phyloP scores from a whole-genome alignment of 2,329 filamentous ascomycete genomes.

The Fusarium nanum region DNA sequence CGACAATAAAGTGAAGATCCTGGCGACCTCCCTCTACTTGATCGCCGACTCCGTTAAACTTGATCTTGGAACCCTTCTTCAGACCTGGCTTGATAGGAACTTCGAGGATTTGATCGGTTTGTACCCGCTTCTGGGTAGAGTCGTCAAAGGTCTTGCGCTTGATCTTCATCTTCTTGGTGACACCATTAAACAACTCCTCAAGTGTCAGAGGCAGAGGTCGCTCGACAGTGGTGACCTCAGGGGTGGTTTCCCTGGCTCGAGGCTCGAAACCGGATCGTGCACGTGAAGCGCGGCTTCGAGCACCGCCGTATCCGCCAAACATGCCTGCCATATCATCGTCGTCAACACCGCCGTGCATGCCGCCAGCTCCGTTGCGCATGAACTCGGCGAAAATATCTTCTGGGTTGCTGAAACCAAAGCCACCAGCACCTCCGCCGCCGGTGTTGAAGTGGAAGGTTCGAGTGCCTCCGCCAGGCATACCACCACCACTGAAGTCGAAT shows the following conservation, averaged over 20 bases:
- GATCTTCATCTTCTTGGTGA: slow-evolving; percentile 97
- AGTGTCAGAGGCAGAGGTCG: slow-evolving; percentile 82
- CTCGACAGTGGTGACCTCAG: slow-evolving; percentile 92
- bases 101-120: slow-evolving; percentile 89
- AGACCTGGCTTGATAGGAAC: slow-evolving; percentile 95
- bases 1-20: slow-evolving; percentile 93
- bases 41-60: slow-evolving; percentile 97
- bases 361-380: slow-evolving; percentile 66
- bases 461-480: slow-evolving; percentile 56
- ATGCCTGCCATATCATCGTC: slow-evolving; percentile 65
- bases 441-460: slow-evolving; percentile 75
- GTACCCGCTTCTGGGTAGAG: slow-evolving; percentile 79
- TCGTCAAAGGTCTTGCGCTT: slow-evolving; percentile 95
- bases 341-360: slow-evolving; percentile 57
- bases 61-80: slow-evolving; percentile 98
- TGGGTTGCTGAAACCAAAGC: slow-evolving; percentile 87
- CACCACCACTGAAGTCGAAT: slow-evolving; percentile 64
- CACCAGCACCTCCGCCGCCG: slow-evolving; percentile 61
- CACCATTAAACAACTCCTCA: slow-evolving; percentile 88
- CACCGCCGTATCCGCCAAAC: slow-evolving; percentile 62
- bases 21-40: slow-evolving; percentile 96
- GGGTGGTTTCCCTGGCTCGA: slow-evolving; percentile 61
- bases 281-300: slow-evolving; percentile 55
- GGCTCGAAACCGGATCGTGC: slow-evolving; percentile 56
- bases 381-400: slow-evolving; percentile 90